Evolutionary conservation across 495 filamentous ascomycete genomes (phyloP).

Genomic region (Cercophora scortea): DNA sequence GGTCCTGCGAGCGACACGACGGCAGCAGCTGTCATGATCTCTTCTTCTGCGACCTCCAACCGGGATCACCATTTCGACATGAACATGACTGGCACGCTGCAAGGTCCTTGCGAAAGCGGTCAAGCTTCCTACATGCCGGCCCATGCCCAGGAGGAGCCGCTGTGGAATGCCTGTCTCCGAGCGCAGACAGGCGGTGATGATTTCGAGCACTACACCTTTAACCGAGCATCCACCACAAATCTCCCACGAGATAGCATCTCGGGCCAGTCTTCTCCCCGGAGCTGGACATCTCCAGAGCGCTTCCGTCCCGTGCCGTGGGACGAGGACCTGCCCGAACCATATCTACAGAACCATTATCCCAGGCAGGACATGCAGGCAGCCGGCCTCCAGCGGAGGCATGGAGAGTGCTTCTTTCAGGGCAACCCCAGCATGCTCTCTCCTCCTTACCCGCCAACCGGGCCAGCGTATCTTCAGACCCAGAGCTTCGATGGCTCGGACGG

Average conservation of each 20-base stretch:
- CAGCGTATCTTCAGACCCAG: conserved; percentile 1
- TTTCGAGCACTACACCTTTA: conserved; percentile 20
- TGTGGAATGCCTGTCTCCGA: conserved; percentile 12
- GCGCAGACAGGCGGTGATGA: conserved; percentile 11
- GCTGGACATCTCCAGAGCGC: conserved; percentile 21
- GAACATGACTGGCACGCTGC: conserved; percentile 1
- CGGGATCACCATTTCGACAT: conserved; percentile 1
- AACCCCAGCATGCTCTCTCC: conserved; percentile 1
- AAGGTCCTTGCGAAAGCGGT: conserved; percentile 1
- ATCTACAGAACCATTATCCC: background rate
- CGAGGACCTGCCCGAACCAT: background rate
- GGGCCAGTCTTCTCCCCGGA: conserved; percentile 19
- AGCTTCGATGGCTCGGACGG: conserved; percentile 4
- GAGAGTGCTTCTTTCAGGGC: background rate
- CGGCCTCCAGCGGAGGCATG: background rate
- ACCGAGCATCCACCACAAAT: conserved; percentile 11
- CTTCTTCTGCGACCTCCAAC: background rate
- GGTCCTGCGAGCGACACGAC: background rate
- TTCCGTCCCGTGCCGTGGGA: conserved; percentile 11
- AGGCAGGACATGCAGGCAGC: conserved; percentile 5
- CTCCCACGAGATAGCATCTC: conserved; percentile 9
- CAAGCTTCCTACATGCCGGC: conserved; percentile 8
- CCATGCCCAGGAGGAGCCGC: conserved; percentile 1
- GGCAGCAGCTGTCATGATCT: background rate
- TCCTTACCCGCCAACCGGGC: conserved; percentile 3